Evolutionary conservation across 805 yeast genomes (phyloP).

Genomic region (Yamadazyma kitorensis): DNA sequence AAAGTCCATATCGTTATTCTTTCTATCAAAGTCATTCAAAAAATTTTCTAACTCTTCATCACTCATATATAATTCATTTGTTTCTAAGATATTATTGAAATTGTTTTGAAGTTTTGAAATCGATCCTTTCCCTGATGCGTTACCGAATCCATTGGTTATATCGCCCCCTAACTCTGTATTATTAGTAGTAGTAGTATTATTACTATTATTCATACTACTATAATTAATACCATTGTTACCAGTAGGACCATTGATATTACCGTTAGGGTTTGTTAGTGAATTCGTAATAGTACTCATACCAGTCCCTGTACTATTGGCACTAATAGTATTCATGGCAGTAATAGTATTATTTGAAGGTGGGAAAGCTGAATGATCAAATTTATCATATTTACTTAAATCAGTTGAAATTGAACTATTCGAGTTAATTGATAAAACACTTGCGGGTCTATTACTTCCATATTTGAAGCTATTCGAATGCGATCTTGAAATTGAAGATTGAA

Average conservation of each 20-base stretch:
- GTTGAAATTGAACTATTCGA: slow-evolving; percentile 31
- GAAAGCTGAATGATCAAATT: slow-evolving; percentile 9
- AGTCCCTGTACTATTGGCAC: too few species aligned
- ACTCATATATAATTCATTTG: slow-evolving; percentile 13
- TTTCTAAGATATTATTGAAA: slow-evolving; percentile 11
- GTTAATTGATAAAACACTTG: slow-evolving; percentile 37
- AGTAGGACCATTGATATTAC: background rate
- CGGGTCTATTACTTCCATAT: slow-evolving; percentile 25
- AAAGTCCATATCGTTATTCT: too few species aligned
- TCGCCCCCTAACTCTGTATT: too few species aligned
- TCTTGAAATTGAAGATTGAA: slow-evolving; percentile 3
- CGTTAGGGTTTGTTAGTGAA: slow-evolving; percentile 2
- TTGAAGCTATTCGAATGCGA: slow-evolving; percentile 9
- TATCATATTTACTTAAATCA: slow-evolving; percentile 1
- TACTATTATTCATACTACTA: slow-evolving; percentile 10
- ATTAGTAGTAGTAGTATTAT: slow-evolving; percentile 1
- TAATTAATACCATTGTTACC: slow-evolving; percentile 4
- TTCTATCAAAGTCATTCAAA: too few species aligned
- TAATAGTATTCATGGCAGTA: too few species aligned
- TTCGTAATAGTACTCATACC: too few species aligned
- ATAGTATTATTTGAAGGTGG: slow-evolving; percentile 12
- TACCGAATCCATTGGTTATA: too few species aligned
- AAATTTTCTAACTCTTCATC: slow-evolving; percentile 14
- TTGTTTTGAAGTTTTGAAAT: too few species aligned
- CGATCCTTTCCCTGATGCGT: too few species aligned